Evolutionary conservation across 495 filamentous ascomycete genomes (phyloP).

Genomic region (Aspergillus haitiensis): DNA sequence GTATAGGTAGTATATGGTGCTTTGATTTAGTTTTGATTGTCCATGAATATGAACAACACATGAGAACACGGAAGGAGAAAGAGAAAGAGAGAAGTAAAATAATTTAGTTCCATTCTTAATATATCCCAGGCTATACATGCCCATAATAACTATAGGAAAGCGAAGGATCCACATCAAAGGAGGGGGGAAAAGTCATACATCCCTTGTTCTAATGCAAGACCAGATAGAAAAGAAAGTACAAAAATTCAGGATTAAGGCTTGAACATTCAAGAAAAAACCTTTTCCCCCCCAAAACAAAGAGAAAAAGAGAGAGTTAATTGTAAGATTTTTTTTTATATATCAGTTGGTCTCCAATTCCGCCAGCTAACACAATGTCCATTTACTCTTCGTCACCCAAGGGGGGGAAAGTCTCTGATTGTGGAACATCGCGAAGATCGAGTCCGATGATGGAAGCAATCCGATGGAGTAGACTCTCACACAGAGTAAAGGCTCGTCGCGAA

Average conservation of each 20-base stretch:
- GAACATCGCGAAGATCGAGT: slow-evolving; percentile 36
- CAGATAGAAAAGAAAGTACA: slow-evolving; percentile 4
- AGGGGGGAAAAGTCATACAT: too few relatives aligned
- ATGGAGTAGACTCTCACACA: slow-evolving; percentile 34
- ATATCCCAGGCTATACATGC: too few relatives aligned
- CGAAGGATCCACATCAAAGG: too few relatives aligned
- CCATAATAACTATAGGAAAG: too few relatives aligned
- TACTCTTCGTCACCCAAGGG: not conserved
- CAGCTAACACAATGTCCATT: not conserved
- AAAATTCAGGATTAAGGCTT: not conserved
- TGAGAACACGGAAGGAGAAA: too few relatives aligned
- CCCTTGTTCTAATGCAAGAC: not conserved
- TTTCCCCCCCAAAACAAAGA: slow-evolving; percentile 10
- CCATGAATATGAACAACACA: too few relatives aligned
- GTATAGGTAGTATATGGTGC: too few relatives aligned
- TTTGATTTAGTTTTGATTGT: too few relatives aligned
- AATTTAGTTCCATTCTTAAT: too few relatives aligned
- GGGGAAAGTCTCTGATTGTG: slow-evolving; percentile 18
- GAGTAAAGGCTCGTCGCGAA: slow-evolving; percentile 50
- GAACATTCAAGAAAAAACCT: too few relatives aligned
- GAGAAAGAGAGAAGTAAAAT: too few relatives aligned
- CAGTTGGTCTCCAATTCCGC: slow-evolving; percentile 10
- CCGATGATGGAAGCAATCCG: slow-evolving; percentile 31
- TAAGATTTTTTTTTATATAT: not conserved
- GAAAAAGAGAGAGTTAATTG: not conserved